phyloP scores from a whole-genome alignment of 768 basidiomycete species.

The Arthromyces matolae region DNA sequence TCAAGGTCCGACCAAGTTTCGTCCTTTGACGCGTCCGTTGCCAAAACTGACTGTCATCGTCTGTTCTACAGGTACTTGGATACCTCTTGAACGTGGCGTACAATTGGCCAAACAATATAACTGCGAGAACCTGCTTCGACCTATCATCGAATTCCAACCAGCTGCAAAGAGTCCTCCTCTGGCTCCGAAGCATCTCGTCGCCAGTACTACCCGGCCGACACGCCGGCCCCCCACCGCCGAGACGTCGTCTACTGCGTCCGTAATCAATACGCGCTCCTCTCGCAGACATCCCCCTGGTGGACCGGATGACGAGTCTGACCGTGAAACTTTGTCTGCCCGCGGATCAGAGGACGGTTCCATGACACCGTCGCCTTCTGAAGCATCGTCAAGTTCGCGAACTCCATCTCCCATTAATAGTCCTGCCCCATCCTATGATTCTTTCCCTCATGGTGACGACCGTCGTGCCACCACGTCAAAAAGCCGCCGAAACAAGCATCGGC shows the following conservation, averaged over 20 bases:
- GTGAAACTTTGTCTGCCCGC: conserved; percentile 59
- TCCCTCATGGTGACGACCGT: conserved; percentile 37
- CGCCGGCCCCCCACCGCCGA: conserved; percentile 42
- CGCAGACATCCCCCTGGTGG: conserved; percentile 47
- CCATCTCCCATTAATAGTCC: conserved; percentile 81
- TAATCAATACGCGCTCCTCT: conserved; percentile 57
- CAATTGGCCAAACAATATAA: conserved; percentile 88
- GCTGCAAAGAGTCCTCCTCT: conserved; percentile 88
- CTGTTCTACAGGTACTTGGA: conserved; percentile 81
- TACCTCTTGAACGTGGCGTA: conserved; percentile 89
- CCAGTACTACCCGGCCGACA: conserved; percentile 54
- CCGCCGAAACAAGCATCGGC: conserved; percentile 47
- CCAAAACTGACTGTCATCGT: conserved; percentile 10
- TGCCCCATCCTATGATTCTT: conserved; percentile 41
- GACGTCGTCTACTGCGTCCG: conserved; percentile 28
- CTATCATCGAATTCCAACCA: conserved; percentile 93
- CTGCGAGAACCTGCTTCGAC: conserved; percentile 79
- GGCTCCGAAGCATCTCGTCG: conserved; percentile 93
- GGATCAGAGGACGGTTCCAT: conserved; percentile 86
- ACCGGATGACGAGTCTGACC: conserved; percentile 57
- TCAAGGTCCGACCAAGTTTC: conserved; percentile 64
- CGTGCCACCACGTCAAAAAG: conserved; percentile 29
- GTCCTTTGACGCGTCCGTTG: conserved; percentile 10
- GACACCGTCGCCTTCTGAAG: conserved; percentile 85
- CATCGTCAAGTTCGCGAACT: conserved; percentile 85